Percentiles rank a stretch among this genome's conserved stretches.
These are phyloP conservation scores for Microcyclospora pomicola DNA, from an alignment of 2,329 filamentous ascomycete species.

Conservation along the genomic window DNA sequence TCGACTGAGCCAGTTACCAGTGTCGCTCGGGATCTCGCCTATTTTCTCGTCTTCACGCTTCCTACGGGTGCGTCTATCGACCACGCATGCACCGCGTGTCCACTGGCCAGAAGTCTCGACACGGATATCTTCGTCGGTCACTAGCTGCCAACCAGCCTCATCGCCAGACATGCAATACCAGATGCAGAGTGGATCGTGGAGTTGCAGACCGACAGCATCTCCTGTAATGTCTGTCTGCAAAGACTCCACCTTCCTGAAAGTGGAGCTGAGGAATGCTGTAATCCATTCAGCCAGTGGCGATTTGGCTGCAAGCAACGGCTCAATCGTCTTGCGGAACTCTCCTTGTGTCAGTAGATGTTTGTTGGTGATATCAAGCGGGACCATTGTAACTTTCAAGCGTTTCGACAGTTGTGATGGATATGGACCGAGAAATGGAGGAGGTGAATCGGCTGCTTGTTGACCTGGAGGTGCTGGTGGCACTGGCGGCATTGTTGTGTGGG, in stretches of 20 bases:
- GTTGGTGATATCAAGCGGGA: constrained; percentile 36
- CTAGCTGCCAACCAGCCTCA: constrained; percentile 23
- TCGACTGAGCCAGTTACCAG: constrained; percentile 59
- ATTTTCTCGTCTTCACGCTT: constrained; percentile 37
- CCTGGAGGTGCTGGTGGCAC: constrained; percentile 30
- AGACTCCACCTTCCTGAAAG: constrained; percentile 32
- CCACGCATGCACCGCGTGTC: constrained; percentile 76
- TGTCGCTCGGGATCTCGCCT: constrained; percentile 53
- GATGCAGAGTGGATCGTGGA: constrained; percentile 34
- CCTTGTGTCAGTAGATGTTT: constrained; percentile 29
- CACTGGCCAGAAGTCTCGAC: constrained; percentile 87
- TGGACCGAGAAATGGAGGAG: constrained; percentile 20
- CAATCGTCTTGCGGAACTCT: constrained; percentile 23
- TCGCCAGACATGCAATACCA: constrained; percentile 22
- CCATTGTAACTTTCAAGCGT: constrained; percentile 32
- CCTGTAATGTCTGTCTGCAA: constrained; percentile 24
- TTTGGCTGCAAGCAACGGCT: constrained; percentile 14
- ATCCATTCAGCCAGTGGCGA: constrained; percentile 35
- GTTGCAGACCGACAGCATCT: constrained; percentile 26
- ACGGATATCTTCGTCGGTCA: constrained; percentile 60
- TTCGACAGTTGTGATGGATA: constrained; percentile 30
- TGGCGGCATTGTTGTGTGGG: constrained; percentile 67
- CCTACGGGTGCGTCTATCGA: constrained; percentile 54
- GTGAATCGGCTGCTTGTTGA: constrained; percentile 13
- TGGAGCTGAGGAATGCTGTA: constrained; percentile 30